Base-by-base conservation (phyloP, 106 monocot genomes). In the Platanthera guangdongensis region DNA sequence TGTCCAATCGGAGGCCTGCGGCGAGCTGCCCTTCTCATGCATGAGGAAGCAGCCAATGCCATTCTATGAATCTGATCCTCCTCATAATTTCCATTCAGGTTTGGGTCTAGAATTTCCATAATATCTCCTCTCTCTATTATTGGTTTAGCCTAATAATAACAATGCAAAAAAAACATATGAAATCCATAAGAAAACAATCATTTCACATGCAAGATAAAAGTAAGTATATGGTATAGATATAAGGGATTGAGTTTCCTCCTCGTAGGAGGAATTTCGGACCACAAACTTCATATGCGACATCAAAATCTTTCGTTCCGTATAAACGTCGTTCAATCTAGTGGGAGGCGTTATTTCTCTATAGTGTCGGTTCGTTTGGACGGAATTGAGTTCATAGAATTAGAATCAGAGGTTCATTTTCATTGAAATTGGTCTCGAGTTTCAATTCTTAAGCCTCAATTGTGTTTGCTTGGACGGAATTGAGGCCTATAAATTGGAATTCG, bases 1-100 rank as follows among this genome's bases (percentile, higher is more conserved):
- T 96, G 87, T 51, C 51, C 79, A 80, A 94, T 94, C 60, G 60
- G 71, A 64, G 97, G 97, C n/a, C 97, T 75, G 51, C 86, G 87
- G 65, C 78, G 86, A 19, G 91, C 91, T 45, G 84, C 65, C 62
- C 91, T 87, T 75, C 70, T 80, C 51, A 97, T 85, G 77, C 91
- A 91, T 51, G 88, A 76, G 52, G 87, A 83, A 22, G 96, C 90
- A 60, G 89, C 91, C 48, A 79, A 75, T 14, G 83, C 68, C 86
- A 88, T 85, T 81, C 93, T 82, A 74, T 39, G 75, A 71, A 89
- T 52, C 73, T 97, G 88, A 18, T 75, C 74, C 52, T 91, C 85
- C 47, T 97, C 82, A 69, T 79, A 88, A 1, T 80, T 82, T 8
- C 76, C 78, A 19, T 88, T 83, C 9, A 97, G 81, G 22, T 74